Conservation (phyloP, 1,139 yeast genomes). For the Scheffersomyces segobiensis region DNA sequence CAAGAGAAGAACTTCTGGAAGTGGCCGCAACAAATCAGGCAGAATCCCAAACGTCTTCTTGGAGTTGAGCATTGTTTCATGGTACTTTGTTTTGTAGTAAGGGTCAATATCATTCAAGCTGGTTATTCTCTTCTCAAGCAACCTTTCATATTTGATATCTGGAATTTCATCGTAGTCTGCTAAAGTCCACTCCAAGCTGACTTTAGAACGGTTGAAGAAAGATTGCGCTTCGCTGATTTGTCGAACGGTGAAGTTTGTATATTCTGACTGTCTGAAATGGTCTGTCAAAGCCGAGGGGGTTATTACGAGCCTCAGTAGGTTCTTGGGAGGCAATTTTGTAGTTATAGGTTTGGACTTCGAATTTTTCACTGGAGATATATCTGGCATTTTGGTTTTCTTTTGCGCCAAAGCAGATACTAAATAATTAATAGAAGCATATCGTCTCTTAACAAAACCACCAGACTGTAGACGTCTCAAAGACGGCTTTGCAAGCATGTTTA, state of each 20-base stretch:
- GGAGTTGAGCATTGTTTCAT: slow-evolving; percentile 16
- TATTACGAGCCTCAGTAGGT: slow-evolving; percentile 13
- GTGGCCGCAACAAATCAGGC: slow-evolving; percentile 27
- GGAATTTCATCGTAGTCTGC: slow-evolving; percentile 56
- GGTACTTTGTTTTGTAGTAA: slow-evolving; percentile 18
- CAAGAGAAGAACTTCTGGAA: slow-evolving; percentile 71
- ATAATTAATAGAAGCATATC: slow-evolving; percentile 13
- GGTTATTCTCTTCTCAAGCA: slow-evolving; percentile 20
- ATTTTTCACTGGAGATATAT: not conserved
- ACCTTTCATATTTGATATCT: slow-evolving; percentile 46
- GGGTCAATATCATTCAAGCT: slow-evolving; percentile 18
- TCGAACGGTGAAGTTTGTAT: slow-evolving; percentile 11
- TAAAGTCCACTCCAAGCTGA: slow-evolving; percentile 61
- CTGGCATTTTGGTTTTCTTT: not conserved
- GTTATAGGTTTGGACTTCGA: slow-evolving; percentile 1
- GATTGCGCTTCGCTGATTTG: slow-evolving; percentile 16
- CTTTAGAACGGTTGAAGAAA: slow-evolving; percentile 47
- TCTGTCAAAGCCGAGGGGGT: slow-evolving; percentile 27
- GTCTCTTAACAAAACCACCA: slow-evolving; percentile 6
- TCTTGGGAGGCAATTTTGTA: slow-evolving; percentile 4
- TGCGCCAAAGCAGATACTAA: slow-evolving; percentile 8
- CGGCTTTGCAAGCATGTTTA: not conserved
- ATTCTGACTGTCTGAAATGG: slow-evolving; percentile 20
- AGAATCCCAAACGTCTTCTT: slow-evolving; percentile 31
- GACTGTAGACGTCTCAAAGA: slow-evolving; percentile 1